Conservation (phyloP, 2,329 filamentous ascomycete species). For the Fusarium albidum region DNA sequence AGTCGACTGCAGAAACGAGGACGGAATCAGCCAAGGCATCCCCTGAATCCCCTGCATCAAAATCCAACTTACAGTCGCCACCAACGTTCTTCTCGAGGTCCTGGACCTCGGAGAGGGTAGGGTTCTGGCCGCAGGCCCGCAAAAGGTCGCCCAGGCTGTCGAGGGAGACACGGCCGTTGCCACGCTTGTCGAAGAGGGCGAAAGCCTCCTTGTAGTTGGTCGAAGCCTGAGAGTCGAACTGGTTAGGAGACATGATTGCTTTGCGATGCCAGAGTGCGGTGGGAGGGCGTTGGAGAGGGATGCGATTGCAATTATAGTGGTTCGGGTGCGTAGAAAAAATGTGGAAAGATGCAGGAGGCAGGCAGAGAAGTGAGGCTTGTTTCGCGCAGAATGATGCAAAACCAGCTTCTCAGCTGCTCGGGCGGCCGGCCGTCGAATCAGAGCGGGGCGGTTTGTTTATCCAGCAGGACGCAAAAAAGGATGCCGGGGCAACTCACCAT, state of each 20-base stretch:
- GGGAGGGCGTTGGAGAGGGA: constrained; percentile 14
- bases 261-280: constrained; percentile 17
- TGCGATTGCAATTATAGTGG: constrained; percentile 28
- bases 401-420: constrained; percentile 33
- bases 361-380: constrained; percentile 18
- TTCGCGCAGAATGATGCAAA: constrained; percentile 34
- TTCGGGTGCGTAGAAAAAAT: constrained; percentile 16
- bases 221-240: constrained; percentile 67
- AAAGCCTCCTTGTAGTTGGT: constrained; percentile 99
- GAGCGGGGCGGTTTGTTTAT: constrained; percentile 48
- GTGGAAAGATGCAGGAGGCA: constrained; percentile 22
- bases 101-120: constrained; percentile 89
- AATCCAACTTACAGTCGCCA: constrained; percentile 79
- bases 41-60: background rate
- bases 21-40: constrained; percentile 16
- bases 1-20: constrained; percentile 75
- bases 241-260: constrained; percentile 59
- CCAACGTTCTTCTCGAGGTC: constrained; percentile 92
- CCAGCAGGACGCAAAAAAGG: constrained; percentile 29
- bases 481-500: constrained; percentile 51
- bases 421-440: constrained; percentile 44
- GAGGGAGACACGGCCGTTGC: constrained; percentile 88
- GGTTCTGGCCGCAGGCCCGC: constrained; percentile 97
- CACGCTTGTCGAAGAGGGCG: constrained; percentile 99
- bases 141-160: constrained; percentile 92